Evolutionary conservation across 2,329 filamentous ascomycete genomes (phyloP).

Genomic region (Claviceps digitariae): DNA sequence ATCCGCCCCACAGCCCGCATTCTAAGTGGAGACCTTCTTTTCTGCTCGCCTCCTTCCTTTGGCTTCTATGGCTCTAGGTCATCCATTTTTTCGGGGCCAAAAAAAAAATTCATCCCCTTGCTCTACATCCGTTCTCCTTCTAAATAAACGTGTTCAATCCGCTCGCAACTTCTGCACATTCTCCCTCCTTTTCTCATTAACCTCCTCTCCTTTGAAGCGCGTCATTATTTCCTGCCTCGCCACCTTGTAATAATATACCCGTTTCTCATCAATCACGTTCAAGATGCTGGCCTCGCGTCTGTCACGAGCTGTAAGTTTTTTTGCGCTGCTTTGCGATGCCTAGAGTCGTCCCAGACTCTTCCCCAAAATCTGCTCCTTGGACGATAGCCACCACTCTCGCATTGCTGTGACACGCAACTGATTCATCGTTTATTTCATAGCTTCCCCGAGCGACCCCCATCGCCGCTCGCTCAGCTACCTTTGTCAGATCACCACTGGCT

Average conservation of each 20-base stretch:
- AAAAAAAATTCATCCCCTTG: conserved; percentile 22
- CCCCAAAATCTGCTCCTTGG: neutral
- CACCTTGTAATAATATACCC: conserved; percentile 19
- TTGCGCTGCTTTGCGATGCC: neutral
- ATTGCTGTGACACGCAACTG: conserved; percentile 8
- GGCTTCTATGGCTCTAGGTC: conserved; percentile 26
- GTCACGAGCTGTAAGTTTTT: conserved; percentile 56
- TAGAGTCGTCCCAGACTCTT: no score
- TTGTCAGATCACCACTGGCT: conserved; percentile 55
- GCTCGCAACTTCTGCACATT: conserved; percentile 7
- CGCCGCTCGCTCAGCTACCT: conserved; percentile 52
- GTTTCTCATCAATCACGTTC: conserved; percentile 20
- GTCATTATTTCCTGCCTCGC: conserved; percentile 20
- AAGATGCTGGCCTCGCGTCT: conserved; percentile 62
- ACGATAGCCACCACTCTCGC: neutral
- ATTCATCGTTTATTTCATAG: conserved; percentile 26
- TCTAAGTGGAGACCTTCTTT: conserved; percentile 5
- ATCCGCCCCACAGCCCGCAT: conserved; percentile 9
- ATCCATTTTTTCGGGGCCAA: conserved; percentile 19
- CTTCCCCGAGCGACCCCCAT: conserved; percentile 64
- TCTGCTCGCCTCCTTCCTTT: conserved; percentile 26
- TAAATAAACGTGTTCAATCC: conserved; percentile 12
- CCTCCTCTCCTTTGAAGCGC: conserved; percentile 17
- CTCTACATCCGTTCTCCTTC: conserved; percentile 12
- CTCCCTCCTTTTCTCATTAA: conserved; percentile 12